phyloP scores from a whole-genome alignment of 2,329 filamentous ascomycete genomes.

The Macrophomina pseudophaseolina region DNA sequence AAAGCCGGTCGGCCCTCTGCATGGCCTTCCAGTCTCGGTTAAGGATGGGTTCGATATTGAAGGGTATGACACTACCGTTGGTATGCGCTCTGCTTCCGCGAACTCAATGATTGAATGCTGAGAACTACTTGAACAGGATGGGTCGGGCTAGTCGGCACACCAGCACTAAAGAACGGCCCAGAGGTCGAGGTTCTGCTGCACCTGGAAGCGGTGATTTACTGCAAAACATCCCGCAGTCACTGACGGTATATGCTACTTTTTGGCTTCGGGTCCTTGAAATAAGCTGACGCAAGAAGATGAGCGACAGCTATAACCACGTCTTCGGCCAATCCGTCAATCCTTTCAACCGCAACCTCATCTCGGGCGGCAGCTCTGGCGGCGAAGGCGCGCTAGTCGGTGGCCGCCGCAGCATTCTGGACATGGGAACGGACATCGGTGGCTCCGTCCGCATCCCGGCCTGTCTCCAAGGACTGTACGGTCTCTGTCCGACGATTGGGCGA shows the following conservation, averaged over 20 bases:
- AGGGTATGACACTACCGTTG: conserved; percentile 57
- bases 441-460: conserved; percentile 26
- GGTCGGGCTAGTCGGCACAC: conserved; percentile 47
- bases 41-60: conserved; percentile 58
- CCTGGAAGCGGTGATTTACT: conserved; percentile 58
- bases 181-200: conserved; percentile 41
- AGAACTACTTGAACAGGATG: conserved; percentile 54
- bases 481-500: conserved; percentile 44
- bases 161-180: conserved; percentile 29
- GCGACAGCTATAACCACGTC: conserved; percentile 57
- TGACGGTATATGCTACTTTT: conserved; percentile 53
- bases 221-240: conserved; percentile 58
- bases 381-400: conserved; percentile 61
- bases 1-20: conserved; percentile 50
- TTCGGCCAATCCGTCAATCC: conserved; percentile 61
- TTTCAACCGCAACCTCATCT: conserved; percentile 56
- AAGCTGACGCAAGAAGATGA: conserved; percentile 30
- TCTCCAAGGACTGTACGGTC: conserved; percentile 25
- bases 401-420: conserved; percentile 58
- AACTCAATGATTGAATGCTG: not conserved
- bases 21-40: conserved; percentile 54
- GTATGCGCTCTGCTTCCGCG: conserved; percentile 49
- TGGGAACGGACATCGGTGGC: conserved; percentile 41
- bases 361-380: conserved; percentile 61
- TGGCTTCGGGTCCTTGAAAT: not conserved